Conservation (phyloP, 192 early-diverging fungal genomes). For the Entomortierella lignicola region DNA sequence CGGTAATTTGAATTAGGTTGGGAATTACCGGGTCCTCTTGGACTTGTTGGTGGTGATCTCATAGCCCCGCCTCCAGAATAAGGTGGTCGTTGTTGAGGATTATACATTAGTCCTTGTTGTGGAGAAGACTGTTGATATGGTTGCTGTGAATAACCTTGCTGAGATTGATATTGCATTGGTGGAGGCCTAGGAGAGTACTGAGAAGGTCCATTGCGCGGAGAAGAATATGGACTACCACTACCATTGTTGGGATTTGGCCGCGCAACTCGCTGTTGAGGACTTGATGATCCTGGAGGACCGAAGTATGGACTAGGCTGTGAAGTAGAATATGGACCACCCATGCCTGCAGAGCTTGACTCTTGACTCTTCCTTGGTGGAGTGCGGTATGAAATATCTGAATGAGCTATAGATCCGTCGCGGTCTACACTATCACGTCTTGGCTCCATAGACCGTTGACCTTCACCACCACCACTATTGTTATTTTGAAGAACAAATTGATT, state of each 20-base stretch:
- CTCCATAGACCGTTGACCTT: not conserved
- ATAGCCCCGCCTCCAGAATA: not conserved
- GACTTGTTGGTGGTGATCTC: slow-evolving; percentile 11
- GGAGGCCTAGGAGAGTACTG: slow-evolving; percentile 4
- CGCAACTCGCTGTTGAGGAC: not conserved
- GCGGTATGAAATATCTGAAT: slow-evolving; percentile 16
- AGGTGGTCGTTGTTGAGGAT: not conserved
- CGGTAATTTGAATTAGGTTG: not conserved
- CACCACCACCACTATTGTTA: not conserved
- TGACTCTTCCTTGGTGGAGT: slow-evolving; percentile 8
- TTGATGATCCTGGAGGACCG: slow-evolving; percentile 1
- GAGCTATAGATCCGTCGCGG: slow-evolving; percentile 13
- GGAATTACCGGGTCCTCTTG: slow-evolving; percentile 5
- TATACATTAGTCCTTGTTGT: not conserved
- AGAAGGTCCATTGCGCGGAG: slow-evolving; percentile 27
- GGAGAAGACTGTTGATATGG: slow-evolving; percentile 6
- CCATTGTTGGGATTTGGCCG: slow-evolving; percentile 3
- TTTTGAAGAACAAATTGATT: slow-evolving; percentile 35
- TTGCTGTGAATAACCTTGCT: slow-evolving; percentile 3
- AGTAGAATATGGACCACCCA: not conserved
- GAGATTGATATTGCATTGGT: slow-evolving; percentile 16
- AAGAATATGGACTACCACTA: slow-evolving; percentile 16
- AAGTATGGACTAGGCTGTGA: not conserved
- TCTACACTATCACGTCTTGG: slow-evolving; percentile 4
- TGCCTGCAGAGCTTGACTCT: slow-evolving; percentile 5